Evolutionary conservation across 352 stramenopile genomes (phyloP), one percentile per base, ranked within the genome.

Genomic region (Pythium volutum): DNA sequence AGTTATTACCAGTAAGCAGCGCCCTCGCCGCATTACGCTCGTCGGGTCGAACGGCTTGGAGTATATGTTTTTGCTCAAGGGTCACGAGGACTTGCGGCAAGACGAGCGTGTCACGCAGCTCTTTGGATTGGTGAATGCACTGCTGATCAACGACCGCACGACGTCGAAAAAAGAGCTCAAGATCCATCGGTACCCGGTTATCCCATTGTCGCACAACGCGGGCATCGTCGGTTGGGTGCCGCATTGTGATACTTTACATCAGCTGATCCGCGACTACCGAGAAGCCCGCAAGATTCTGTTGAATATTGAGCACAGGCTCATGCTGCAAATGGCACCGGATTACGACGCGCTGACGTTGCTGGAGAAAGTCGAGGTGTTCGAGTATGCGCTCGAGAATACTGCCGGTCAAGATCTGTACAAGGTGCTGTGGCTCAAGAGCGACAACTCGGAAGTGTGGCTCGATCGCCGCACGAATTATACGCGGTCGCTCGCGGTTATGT

Each of bases 21-120:
- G 97, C 36, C 98, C 98, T 4, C 86, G 98, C 34, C 98, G 98
- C 70, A 98, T 99, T 23, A 96, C 88, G 14, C 97, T 99, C 51
- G 77, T 95, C 34, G 98, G 98, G 26, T 98, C 92, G 67, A 97
- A 99, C 70, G 98, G 97, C 10, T 94, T 98, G 51, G 84, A 98
- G 59, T 99, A 99, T 76, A 87, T 97, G 36, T 99, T 99, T 76
- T 71, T 99, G 51, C 88, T 99, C 14, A 99, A 99, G 81, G 98
- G 98, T 4, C 97, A 99, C 71, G 98, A 99, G 76, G 98, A 99
- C 84, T 77, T 99, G 55, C 78, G 98, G 16, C 98, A 99, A 81
- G 98, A 99, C 72, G 98, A 99, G 77, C 88, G 98, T 55, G 98
- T 99, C 18, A 99, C 99, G 97, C 98, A 99, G 79, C 82, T 99